Evolutionary conservation across 108 stramenopile species (phyloP), one percentile per base, ranked within the genome.

Genomic region (Skeletonema marinoi): DNA sequence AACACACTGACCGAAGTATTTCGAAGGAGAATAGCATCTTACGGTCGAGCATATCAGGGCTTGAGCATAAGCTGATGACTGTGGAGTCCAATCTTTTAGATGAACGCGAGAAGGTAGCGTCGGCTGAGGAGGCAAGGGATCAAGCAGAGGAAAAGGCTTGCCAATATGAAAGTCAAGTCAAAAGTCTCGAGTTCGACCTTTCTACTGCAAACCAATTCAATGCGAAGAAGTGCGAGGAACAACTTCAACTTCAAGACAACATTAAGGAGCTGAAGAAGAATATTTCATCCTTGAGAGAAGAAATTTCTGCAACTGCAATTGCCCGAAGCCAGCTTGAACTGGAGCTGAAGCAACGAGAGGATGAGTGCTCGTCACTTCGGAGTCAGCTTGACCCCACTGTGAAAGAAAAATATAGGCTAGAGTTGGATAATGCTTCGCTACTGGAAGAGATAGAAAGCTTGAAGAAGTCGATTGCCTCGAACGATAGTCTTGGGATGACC

Each of bases 371-470:
- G 7, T 17, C 61, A 1, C 68, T 77, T 42, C 44, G 68, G 36
- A 64, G 33, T 31, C 76, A 65, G 32, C 50, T 77, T 0, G 76
- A 77, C 33, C 76, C 76, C 14, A 33, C 69, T 21, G 68, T 61
- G 48, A 59, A 70, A 77, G 76, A 77, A 50, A 77, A 77, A 39
- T 77, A 77, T 38, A 70, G 76, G 12, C 19, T 77, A 3, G 76
- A 77, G 21, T 8, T 77, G 21, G 76, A 77, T 41, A 77, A 77
- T 56, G 60, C 76, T 16, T 33, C 31, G 13, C 64, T 77, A 30
- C n/a, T n/a, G 39, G 76, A 77, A 17, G 41, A 77, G 51, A 54
- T 77, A 19, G n/a, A 77, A 38, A 69, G 30, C 48, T 41, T 77
- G 11, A 69, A 69, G 51, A 50, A 69, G 25, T 30, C 46, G 46